Base-by-base conservation (phyloP, 306 rosid genomes). In the Acacia confusa region DNA sequence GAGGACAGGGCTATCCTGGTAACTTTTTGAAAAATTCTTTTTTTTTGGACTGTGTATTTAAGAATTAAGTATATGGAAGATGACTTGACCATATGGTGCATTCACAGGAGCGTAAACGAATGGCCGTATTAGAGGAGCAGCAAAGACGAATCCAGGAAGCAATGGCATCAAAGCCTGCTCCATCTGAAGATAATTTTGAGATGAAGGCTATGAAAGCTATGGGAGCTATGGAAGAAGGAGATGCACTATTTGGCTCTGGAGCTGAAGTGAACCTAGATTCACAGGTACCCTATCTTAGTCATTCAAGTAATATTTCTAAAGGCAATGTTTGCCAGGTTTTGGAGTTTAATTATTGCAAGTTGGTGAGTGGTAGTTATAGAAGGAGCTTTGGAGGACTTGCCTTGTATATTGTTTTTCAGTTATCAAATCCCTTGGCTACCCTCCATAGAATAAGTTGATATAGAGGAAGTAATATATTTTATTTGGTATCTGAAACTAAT, bases 191-290 rank as follows among this genome's bases (percentile, higher is more conserved):
- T 83, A 86, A 93, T 86, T 87, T 93, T 36, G 97, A 95, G 89
- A 81, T 87, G 89, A 95, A 93, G 78, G 98, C 98, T 78, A 81
- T 92, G 82, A 95, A 93, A 88, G 89, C 89, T 58, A 95, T 95
- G 99, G 99, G 99, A 69, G 88, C 90, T 81, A 85, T 92, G 97
- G 99, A 92, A 85, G 99, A 95, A 77, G 99, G 99, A 45, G 99
- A 95, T 82, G 98, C 99, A 72, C 88, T 95, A 77, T 89, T 95
- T 82, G 98, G 97, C 61, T 87, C 94, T 61, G 92, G 91, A 74
- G 95, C 97, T 77, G 98, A 93, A 92, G 96, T 95, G 83, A 95
- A 89, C 84, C 85, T 95, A 13, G 99, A 93, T 80, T 93, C 98
- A 6, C 99, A 95, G 99, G 99, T 95, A 64, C 55, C 36, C 36